phyloP scores from a whole-genome alignment of 495 filamentous ascomycete genomes.

The Pseudotulostoma volvatum region DNA sequence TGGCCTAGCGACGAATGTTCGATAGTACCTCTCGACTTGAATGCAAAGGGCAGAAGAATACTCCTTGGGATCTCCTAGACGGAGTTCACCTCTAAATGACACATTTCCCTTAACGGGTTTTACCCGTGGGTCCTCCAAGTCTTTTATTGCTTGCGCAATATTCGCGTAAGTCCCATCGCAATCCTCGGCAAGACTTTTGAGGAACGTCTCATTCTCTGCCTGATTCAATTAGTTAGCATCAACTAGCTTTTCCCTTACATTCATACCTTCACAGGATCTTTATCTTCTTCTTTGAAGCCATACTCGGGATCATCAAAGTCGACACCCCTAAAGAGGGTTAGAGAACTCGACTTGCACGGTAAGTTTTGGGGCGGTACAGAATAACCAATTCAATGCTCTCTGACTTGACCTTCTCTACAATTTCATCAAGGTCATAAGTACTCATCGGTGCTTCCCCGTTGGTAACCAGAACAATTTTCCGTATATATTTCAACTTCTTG shows the following conservation, averaged over 20 bases:
- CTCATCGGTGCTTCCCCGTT: constrained; percentile 60
- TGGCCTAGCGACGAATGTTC: constrained; percentile 57
- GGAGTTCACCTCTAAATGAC: constrained; percentile 64
- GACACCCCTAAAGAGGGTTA: constrained; percentile 49
- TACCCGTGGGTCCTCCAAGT: constrained; percentile 56
- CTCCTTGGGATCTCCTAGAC: constrained; percentile 56
- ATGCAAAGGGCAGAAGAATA: constrained; percentile 70
- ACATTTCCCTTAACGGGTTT: constrained; percentile 56
- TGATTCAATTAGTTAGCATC: constrained; percentile 13
- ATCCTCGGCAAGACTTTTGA: constrained; percentile 46
- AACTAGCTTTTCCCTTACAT: background rate
- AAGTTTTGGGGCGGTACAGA: constrained; percentile 38
- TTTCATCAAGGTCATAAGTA: constrained; percentile 42
- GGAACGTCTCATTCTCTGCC: constrained; percentile 48
- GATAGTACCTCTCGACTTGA: constrained; percentile 77
- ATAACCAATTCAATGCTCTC: constrained; percentile 62
- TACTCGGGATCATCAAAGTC: constrained; percentile 92
- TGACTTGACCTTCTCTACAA: constrained; percentile 52
- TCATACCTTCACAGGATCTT: constrained; percentile 48
- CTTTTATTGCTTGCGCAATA: constrained; percentile 65
- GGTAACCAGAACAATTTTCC: constrained; percentile 71
- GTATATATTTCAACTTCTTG: constrained; percentile 77
- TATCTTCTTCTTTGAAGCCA: constrained; percentile 87
- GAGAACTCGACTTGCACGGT: background rate
- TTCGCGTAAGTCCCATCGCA: constrained; percentile 63